Evolutionary conservation across 2,329 filamentous ascomycete species (phyloP), one percentile per base, ranked within the genome.

Genomic region (Stachybotrys chlorohalonatus): DNA sequence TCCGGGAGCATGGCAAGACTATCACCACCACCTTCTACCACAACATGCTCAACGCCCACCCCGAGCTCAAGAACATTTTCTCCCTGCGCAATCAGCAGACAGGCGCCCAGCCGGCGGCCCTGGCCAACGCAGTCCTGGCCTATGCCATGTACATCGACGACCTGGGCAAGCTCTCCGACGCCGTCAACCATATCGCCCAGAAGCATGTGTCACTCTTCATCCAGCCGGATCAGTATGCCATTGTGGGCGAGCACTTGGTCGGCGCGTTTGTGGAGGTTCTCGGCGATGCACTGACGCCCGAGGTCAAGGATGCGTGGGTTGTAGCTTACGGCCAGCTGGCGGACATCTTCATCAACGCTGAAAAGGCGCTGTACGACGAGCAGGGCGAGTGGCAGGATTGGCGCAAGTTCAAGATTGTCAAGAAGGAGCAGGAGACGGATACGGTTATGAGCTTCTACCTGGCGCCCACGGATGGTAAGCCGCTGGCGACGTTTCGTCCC

Each of bases 201-300:
- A 91, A 90, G 72, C 88, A 92, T 64, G 86, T 79, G 30, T 86
- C 82, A 1, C 76, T 92, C n/a, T 82, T 81, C 64, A 80, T 92
- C 63, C 72, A 75, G 59, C 77, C 87, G 0, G 85, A 84, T 24
- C 84, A 90, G 53, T 92, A 92, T 66, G 70, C 75, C 53, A 79
- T 90, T 36, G 87, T 92, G 2, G 88, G 85, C 47, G 77, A 81
- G 58, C 78, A 84, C 66, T 77, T 92, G 1, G 75, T 92, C 16
- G 79, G 76, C 51, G 85, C 87, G 1, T 86, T 92, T 70, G 80
- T 78, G 11, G 67, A 79, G 39, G 82, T 91, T 0, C 77, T 92
- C 0, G 87, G 87, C 1, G 78, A 79, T 45, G 86, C 82, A 1
- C 75, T 87, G 55, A 90, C 86, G 1, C 73, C 77, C 0, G 83